Evolutionary conservation across 176 grass and related monocot genomes (phyloP), one percentile per base, ranked within the genome.

Genomic region (Eragrostis nindensis): DNA sequence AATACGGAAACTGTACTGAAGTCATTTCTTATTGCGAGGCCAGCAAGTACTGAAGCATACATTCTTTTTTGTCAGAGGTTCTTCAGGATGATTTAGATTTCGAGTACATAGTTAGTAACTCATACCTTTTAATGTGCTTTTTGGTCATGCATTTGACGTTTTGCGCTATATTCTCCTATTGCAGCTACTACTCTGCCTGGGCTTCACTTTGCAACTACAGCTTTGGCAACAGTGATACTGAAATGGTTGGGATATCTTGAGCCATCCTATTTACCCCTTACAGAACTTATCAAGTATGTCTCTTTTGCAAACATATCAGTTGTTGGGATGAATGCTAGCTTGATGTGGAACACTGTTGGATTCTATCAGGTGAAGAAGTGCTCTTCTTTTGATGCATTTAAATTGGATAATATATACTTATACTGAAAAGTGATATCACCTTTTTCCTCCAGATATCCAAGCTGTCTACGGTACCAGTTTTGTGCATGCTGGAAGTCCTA

Each of bases 271-370:
- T 64, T 64, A 36, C 62, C 62, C 17, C 15, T 64, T 17, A 5
- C 13, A 64, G 62, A 64, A 36, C 62, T 64, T 36, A 3, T 64
- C 10, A 64, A 64, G 29, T 64, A 36, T 64, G 62, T 64, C 27
- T 64, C 15, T 7, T 64, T 64, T 38, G 62, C 62, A 64, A 64
- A 64, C 18, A 4, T 64, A 64, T 64, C 29, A 36, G 29, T 38
- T 64, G 62, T 64, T 64, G 57, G 57, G 24, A 61, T 61, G 57
- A 61, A 61, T 61, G 57, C 24, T 27, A 61, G 57, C 24, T 61
- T 61, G 24, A 61, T 61, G 57, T 61, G 57, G 57, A 61, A 27
- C 24, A 13, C 57, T 61, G 24, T 61, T 5, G 57, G 57, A 61
- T 61, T 61, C 24, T 61, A 61, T 61, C 57, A 61, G 57, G 57